Base-by-base conservation (phyloP, 75 land plant genomes). In the Ceratopteris richardii region DNA sequence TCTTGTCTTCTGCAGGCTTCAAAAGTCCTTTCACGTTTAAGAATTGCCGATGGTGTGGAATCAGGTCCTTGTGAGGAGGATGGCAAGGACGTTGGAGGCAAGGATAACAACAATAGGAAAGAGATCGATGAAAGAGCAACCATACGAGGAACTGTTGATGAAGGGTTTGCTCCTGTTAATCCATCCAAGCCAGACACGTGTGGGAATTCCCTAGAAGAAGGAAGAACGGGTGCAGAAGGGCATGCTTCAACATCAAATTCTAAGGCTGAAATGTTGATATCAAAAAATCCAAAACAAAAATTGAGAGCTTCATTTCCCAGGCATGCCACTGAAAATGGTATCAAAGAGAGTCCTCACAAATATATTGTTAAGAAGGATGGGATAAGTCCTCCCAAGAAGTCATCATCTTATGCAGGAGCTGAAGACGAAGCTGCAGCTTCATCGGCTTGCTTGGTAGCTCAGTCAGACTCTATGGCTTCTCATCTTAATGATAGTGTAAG, bases 221-320 rank as follows among this genome's bases (percentile, higher is more conserved):
- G 17, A n/a, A 20, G 48, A 46, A 46, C 5, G 17, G 48, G 48
- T n/a, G n/a, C 3, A 17, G 21, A 3, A 7, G 48, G 48, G 37
- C 37, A 33, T 17, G 17, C 5, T 17, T 4, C 48, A 57, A 40
- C 39, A 6, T 33, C 33, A 4, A 31, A 40, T 33, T 18, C 30
- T 10, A 57, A 57, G 40, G 39, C 60, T 33, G 60, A 57, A 33
- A 9, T 13, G 1, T 57, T 39, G 60, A 57, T 57, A 40, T n/a
- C 60, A 1, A 57, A 57, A 33, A 57, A 57, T 46, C 14, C 17
- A 17, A 46, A 46, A 14, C 48, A 46, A 46, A 46, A 46, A 17
- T 46, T 46, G n/a, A 5, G 48, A n/a, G n/a, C 48, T 20, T 46
- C 48, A 5, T 14, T 46, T 46, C 21, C 48, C 4, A 7, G 48